Conservation (phyloP, 1,284 basidiomycete species). For the Naganishia liquefaciens region DNA sequence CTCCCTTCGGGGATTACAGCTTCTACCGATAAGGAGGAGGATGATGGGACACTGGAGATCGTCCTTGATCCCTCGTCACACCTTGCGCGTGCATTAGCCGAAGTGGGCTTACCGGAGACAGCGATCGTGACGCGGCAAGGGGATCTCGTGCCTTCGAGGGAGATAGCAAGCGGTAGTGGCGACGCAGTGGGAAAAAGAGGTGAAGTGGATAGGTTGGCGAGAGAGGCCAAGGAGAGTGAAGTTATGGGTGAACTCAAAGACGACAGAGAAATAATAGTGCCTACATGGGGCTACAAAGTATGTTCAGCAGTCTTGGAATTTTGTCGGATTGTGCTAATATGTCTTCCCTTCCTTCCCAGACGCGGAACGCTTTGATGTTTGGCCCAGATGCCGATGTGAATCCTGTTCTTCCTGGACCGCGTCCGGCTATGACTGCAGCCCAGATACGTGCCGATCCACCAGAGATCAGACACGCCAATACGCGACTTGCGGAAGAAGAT, state of each 20-base stretch:
- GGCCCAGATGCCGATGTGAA: conserved; percentile 80
- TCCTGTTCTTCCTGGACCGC: conserved; percentile 59
- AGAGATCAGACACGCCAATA: conserved; percentile 73
- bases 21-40: not conserved
- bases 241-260: conserved; percentile 64
- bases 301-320: conserved; percentile 35
- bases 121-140: conserved; percentile 49
- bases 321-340: not conserved
- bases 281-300: conserved; percentile 87
- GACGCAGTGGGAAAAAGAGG: conserved; percentile 44
- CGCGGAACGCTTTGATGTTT: conserved; percentile 90
- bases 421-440: conserved; percentile 42
- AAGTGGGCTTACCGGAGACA: conserved; percentile 52
- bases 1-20: conserved; percentile 2
- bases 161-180: conserved; percentile 41
- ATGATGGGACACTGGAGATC: conserved; percentile 27
- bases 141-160: conserved; percentile 47
- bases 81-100: conserved; percentile 45
- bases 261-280: conserved; percentile 61
- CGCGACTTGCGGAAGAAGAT: conserved; percentile 69
- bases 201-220: conserved; percentile 38
- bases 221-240: conserved; percentile 50
- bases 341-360: conserved; percentile 55
- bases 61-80: conserved; percentile 45
- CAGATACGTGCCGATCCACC: conserved; percentile 60